Conservation (phyloP, 2,329 filamentous ascomycete species). For the Cordyceps farinosa region DNA sequence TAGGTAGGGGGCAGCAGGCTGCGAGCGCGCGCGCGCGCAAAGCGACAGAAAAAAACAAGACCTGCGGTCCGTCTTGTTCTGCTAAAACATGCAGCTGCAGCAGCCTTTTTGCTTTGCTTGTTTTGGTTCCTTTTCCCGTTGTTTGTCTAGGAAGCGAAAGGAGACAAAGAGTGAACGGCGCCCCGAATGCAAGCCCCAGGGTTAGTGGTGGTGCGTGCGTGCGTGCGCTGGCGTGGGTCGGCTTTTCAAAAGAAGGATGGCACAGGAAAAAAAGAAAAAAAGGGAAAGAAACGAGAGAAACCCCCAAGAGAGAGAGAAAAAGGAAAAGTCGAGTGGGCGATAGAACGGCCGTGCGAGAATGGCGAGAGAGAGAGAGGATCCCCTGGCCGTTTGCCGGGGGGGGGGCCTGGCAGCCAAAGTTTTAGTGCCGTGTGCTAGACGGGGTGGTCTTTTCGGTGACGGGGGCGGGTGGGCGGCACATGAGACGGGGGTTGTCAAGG, state of each 20-base stretch:
- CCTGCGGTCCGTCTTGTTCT: neutral
- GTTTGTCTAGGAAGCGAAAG: neutral
- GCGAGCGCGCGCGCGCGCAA: neutral
- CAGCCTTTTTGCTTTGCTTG: neutral
- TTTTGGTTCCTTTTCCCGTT: neutral
- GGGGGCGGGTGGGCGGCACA: neutral
- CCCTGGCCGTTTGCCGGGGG: neutral
- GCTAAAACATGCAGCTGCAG: neutral
- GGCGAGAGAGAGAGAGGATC: neutral
- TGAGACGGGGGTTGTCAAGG: neutral
- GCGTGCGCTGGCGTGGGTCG: slow-evolving; percentile 5
- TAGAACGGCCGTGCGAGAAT: slow-evolving; percentile 5
- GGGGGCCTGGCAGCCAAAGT: neutral
- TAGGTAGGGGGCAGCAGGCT: neutral
- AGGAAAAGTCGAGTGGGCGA: neutral
- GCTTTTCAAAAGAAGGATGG: neutral
- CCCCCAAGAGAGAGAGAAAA: neutral
- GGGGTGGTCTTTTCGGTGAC: neutral
- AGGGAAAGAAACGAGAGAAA: neutral
- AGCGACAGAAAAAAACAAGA: neutral
- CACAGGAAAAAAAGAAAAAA: neutral
- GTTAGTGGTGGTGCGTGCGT: neutral
- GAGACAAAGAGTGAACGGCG: neutral
- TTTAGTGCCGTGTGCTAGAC: neutral
- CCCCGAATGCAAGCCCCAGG: neutral